These are phyloP conservation scores for Lepraria neglecta DNA, from an alignment of 495 filamentous ascomycete genomes.

Conservation along the genomic window DNA sequence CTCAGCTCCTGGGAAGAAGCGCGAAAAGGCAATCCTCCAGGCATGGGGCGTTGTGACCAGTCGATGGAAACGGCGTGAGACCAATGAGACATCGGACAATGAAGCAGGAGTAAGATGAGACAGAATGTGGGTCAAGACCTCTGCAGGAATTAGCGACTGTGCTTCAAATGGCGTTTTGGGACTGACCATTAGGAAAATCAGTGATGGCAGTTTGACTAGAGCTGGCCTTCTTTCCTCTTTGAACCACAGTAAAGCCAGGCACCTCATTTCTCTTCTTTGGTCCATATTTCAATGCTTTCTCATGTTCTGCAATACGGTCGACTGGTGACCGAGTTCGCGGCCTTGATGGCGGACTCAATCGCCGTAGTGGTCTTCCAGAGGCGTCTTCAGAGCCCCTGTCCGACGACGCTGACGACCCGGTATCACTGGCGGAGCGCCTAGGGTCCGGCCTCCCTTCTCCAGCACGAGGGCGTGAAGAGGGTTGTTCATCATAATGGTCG, in stretches of 20 bases:
- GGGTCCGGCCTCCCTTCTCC: constrained; percentile 22
- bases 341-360: constrained; percentile 35
- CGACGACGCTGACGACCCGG: constrained; percentile 22
- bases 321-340: constrained; percentile 39
- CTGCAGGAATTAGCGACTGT: constrained; percentile 43
- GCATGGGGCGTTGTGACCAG: constrained; percentile 84
- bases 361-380: constrained; percentile 26
- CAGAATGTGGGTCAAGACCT: constrained; percentile 85
- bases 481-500: constrained; percentile 42
- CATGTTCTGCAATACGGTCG: constrained; percentile 67
- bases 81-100: constrained; percentile 66
- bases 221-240: constrained; percentile 45
- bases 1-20: constrained; percentile 75
- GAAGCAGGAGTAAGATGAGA: constrained; percentile 80
- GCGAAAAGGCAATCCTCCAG: constrained; percentile 83
- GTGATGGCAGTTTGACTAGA: constrained; percentile 46
- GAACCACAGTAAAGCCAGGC: constrained; percentile 55
- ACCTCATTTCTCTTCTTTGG: constrained; percentile 42
- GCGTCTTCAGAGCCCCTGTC: constrained; percentile 35
- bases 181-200: constrained; percentile 75
- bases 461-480: constrained; percentile 28
- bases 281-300: constrained; percentile 49
- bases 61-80: constrained; percentile 75
- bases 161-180: constrained; percentile 2
- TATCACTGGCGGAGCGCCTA: constrained; percentile 26